Evolutionary conservation across 228 moss, liverwort and hornwort genomes (phyloP).

Genomic region (Sphagnum fallax): DNA sequence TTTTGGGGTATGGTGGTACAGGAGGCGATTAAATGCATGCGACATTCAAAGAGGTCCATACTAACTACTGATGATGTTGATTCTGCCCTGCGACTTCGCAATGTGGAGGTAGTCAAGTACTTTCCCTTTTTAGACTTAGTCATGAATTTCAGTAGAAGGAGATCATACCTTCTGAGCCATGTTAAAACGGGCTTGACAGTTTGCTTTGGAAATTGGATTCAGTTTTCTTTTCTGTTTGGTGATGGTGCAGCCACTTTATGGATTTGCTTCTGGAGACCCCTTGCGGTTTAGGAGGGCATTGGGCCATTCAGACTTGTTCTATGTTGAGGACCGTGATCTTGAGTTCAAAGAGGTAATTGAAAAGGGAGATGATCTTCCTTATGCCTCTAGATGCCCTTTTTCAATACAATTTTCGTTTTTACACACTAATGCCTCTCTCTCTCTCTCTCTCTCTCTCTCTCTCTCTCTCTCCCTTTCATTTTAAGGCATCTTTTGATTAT

Average conservation of each 20-base stretch:
- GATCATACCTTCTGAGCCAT: no score
- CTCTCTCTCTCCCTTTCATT: no score
- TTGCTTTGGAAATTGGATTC: no score
- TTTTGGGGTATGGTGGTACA: slow-evolving; percentile 13
- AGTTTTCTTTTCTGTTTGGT: neutral
- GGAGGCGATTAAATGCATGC: slow-evolving; percentile 99
- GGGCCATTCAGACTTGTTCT: slow-evolving; percentile 89
- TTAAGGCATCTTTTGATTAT: no score
- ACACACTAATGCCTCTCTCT: no score
- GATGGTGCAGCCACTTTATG: slow-evolving; percentile 78
- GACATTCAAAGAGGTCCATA: slow-evolving; percentile 90
- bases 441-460: no score
- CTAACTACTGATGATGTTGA: slow-evolving; percentile 97
- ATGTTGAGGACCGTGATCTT: slow-evolving; percentile 92
- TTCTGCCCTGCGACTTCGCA: slow-evolving; percentile 88
- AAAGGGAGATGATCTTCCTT: neutral
- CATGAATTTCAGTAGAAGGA: neutral
- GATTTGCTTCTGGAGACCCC: slow-evolving; percentile 94
- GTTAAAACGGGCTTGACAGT: no score
- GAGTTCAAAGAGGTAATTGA: slow-evolving; percentile 88
- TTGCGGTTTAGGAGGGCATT: slow-evolving; percentile 83
- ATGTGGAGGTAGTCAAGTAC: slow-evolving; percentile 69
- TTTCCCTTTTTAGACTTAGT: neutral
- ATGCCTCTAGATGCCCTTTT: neutral
- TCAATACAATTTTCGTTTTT: neutral